Evolutionary conservation across 1,139 yeast species (phyloP).

Genomic region (Tardiomyces depauwii): DNA sequence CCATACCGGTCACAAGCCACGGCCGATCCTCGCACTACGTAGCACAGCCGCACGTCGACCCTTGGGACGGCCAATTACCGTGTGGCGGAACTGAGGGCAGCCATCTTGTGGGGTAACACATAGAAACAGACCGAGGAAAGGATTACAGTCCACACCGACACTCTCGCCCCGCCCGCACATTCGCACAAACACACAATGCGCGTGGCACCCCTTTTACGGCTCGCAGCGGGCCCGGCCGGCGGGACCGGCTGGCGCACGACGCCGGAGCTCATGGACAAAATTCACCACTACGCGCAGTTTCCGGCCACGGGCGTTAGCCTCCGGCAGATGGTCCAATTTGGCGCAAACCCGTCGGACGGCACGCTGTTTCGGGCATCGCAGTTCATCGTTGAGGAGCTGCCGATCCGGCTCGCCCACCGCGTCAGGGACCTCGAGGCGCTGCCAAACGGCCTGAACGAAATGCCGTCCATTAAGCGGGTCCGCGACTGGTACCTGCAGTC

Average conservation of each 20-base stretch:
- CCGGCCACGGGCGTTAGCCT: conserved; percentile 80
- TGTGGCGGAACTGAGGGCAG: no score
- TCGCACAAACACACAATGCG: no score
- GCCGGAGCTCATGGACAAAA: conserved; percentile 24
- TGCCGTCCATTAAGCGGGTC: conserved; percentile 68
- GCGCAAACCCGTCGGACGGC: conserved; percentile 67
- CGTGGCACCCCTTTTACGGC: no score
- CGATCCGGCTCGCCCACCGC: conserved; percentile 75
- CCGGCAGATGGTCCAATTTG: conserved; percentile 90
- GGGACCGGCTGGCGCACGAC: conserved; percentile 17
- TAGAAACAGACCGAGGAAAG: no score
- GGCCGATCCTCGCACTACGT: no score
- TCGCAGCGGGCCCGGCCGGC: no score
- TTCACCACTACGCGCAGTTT: conserved; percentile 49
- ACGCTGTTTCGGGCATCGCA: conserved; percentile 74
- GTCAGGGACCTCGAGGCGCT: conserved; percentile 76
- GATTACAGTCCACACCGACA: no score
- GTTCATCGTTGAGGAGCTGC: conserved; percentile 78
- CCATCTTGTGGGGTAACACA: no score
- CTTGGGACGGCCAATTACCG: no score
- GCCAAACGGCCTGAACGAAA: conserved; percentile 61
- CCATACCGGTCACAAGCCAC: no score
- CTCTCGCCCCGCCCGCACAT: no score
- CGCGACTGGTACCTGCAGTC: conserved; percentile 89
- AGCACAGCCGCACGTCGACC: no score